Evolutionary conservation across 192 early-diverging fungal species (phyloP), one percentile per base, ranked within the genome.

Genomic region (Diversispora epigaea): DNA sequence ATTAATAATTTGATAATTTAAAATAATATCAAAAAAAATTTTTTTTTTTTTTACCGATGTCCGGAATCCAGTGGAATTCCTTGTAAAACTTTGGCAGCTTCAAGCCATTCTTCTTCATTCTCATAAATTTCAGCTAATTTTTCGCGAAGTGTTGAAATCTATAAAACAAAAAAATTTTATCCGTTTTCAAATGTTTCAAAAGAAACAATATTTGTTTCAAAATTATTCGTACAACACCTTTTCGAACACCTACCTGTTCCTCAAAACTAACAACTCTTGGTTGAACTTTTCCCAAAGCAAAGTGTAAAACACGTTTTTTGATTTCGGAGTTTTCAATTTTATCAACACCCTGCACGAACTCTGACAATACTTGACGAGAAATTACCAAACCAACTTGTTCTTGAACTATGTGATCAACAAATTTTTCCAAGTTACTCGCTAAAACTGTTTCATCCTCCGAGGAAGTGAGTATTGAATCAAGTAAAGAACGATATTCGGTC

Each of bases 21-120:
- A 46, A 7, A 54, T 54, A 3, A 49, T 63, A 43, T 46, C 21
- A 8, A 61, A 12, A 19, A n/a, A 14, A 41, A 15, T 40, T 55
- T 46, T 15, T 11, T 17, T 14, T 44, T 2, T 11, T 8, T 12
- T 55, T 84, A 82, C 80, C 94, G 83, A 79, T 94, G 94, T 58
- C 92, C 93, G 39, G 93, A 95, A 69, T 99, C 97, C 69, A 96
- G 84, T 6, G 95, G 91, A 43, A 98, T 94, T 19, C 91, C 92
- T 83, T 94, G 91, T 52, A 99, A 85, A 32, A 91, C 86, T 73
- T 83, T 86, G 8, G 96, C 96, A 7, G 97, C 95, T 66, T 93
- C 91, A n/a, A 84, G 79, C 90, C 90, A 96, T 12, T 91, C 86
- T 64, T 93, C 89, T 41, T 93, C 87, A 11, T 83, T 77, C 54